Evolutionary conservation across 208 protist genomes (phyloP).

Genomic region (Acanthamoeba quina): DNA sequence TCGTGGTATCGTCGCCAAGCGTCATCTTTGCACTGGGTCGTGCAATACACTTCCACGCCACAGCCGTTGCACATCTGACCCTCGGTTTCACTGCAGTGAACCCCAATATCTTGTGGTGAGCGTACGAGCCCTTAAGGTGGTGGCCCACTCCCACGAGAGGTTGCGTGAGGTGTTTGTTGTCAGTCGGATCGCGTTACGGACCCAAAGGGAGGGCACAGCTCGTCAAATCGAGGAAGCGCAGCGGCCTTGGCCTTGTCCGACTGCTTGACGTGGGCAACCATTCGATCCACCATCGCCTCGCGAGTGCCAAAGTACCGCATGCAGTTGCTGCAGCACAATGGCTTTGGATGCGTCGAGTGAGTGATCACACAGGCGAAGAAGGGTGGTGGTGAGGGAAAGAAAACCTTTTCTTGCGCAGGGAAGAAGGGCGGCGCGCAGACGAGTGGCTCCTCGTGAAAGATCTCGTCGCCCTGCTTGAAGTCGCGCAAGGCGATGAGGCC

Average conservation of each 20-base stretch:
- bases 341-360: neutral
- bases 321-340: constrained; percentile 26
- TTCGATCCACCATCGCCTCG: neutral
- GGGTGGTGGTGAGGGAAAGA: neutral
- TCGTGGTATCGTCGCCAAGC: constrained; percentile 27
- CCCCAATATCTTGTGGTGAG: neutral
- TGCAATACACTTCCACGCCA: neutral
- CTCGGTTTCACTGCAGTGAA: neutral
- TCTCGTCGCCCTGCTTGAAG: constrained; percentile 28
- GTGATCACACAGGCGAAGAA: neutral
- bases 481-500: constrained; percentile 14
- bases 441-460: constrained; percentile 36
- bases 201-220: constrained; percentile 29
- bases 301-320: constrained; percentile 26
- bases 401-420: neutral
- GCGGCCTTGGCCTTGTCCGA: neutral
- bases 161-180: neutral
- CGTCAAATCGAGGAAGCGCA: neutral
- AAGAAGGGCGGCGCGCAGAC: constrained; percentile 2
- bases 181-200: neutral
- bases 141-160: neutral
- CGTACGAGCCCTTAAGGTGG: too few species aligned
- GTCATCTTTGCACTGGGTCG: neutral
- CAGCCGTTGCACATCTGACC: neutral
- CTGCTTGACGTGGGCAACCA: neutral